phyloP scores from a whole-genome alignment of 75 land plant species.

The Sequoiadendron giganteum region DNA sequence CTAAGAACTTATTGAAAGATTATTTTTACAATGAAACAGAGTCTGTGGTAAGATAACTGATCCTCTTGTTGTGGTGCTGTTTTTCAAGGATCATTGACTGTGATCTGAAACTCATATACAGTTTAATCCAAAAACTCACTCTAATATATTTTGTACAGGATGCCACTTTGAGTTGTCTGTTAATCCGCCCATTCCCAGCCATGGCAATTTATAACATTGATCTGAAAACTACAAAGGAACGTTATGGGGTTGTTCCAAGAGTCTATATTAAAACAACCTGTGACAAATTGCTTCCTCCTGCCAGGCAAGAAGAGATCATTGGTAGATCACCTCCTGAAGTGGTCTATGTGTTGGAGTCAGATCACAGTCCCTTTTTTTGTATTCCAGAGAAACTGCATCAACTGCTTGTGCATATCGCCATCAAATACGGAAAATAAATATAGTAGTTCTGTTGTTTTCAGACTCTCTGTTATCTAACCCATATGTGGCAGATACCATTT shows the following conservation, averaged over 20 bases:
- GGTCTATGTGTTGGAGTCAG: background rate
- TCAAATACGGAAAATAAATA: background rate
- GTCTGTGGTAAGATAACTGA: background rate
- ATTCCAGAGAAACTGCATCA: background rate
- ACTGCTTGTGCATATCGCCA: background rate
- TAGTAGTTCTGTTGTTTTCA: background rate
- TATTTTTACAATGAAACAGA: background rate
- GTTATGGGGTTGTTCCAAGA: slow-evolving; percentile 1
- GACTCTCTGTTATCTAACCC: too few relatives aligned
- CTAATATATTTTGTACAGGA: background rate
- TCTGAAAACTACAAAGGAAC: background rate
- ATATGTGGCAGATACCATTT: too few relatives aligned
- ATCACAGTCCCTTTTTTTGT: background rate
- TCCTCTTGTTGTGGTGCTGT: background rate
- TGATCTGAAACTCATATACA: too few relatives aligned
- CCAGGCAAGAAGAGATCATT: background rate
- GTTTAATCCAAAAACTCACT: too few relatives aligned
- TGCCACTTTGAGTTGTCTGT: background rate
- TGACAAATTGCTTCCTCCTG: background rate
- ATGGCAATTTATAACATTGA: background rate
- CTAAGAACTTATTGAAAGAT: background rate
- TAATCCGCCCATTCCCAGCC: background rate
- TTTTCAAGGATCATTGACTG: too few relatives aligned
- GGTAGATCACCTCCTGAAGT: background rate
- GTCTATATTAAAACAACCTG: background rate